Evolutionary conservation across 2,329 filamentous ascomycete species (phyloP), one percentile per base, ranked within the genome.

Genomic region (Pyrenophora seminiperda): DNA sequence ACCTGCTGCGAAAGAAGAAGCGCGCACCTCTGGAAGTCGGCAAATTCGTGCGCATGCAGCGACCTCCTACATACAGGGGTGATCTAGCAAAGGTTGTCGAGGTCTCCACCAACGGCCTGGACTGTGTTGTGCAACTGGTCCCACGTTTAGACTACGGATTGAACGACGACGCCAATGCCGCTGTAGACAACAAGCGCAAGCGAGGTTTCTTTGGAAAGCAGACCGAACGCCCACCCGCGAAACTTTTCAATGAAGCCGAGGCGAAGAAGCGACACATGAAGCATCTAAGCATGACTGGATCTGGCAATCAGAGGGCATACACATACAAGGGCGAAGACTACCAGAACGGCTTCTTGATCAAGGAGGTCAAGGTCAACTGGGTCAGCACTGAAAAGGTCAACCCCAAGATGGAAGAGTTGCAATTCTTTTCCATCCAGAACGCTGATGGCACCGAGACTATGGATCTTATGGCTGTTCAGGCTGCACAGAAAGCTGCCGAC

Each of bases 381-480:
- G 79, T 99, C 22, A 82, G 83, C n/a, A 88, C 90, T 22, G 92
- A 91, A 61, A 88, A 96, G 61, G 92, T 99, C 47, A 95, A 95
- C 69, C 94, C 94, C 0, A 90, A 88, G 1, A 81, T 99, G 20
- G 94, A 97, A 69, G 94, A 99, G 73, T 90, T 97, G 38, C 96
- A 92, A n/a, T 89, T 87, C 67, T 97, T 99, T 71, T 89, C 92
- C 13, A 87, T 89, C 20, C 89, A 90, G 7, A 87, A 86, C 14
- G 92, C 96, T 58, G 94, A 97, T 70, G 94, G 94, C 14, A 92
- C 91, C 0, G 91, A 96, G 64, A 96, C 95, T 58, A 82, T 99
- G 29, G 94, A 99, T 75, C 82, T 99, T 34, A 89, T 92, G 65
- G 91, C 93, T 1, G 81, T 99, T 44, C 91, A 93, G 7, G 89